These are phyloP conservation scores for Pythium grandisporangium DNA, from an alignment of 352 stramenopile species.

Conservation along the genomic window DNA sequence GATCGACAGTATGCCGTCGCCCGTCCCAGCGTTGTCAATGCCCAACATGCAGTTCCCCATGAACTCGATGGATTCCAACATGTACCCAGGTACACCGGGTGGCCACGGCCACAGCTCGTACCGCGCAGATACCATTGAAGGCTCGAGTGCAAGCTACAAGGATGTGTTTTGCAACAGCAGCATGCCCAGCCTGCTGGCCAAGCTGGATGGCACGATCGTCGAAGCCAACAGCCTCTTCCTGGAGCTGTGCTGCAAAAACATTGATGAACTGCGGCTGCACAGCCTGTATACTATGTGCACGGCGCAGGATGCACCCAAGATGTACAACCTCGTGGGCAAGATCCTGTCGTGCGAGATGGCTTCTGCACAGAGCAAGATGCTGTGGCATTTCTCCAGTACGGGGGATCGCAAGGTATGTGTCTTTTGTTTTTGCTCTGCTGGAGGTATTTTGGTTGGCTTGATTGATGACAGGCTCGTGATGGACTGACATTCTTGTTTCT, in stretches of 20 bases:
- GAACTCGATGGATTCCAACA: constrained; percentile 35
- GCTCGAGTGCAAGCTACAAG: constrained; percentile 55
- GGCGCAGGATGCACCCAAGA: constrained; percentile 62
- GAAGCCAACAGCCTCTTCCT: constrained; percentile 71
- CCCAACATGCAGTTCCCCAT: constrained; percentile 56
- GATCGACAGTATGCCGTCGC: constrained; percentile 71
- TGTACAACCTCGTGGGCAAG: constrained; percentile 73
- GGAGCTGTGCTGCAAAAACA: constrained; percentile 72
- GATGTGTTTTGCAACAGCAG: constrained; percentile 71
- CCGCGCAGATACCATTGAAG: constrained; percentile 39
- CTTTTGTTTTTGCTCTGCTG: no score
- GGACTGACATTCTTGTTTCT: constrained; percentile 5
- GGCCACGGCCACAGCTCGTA: constrained; percentile 12
- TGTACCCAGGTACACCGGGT: constrained; percentile 12
- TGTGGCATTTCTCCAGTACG: constrained; percentile 68
- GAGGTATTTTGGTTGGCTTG: not conserved
- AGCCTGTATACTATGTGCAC: constrained; percentile 79
- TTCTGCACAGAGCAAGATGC: constrained; percentile 79
- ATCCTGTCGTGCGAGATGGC: constrained; percentile 68
- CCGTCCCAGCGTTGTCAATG: constrained; percentile 59
- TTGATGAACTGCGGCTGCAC: constrained; percentile 67
- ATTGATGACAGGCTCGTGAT: not conserved
- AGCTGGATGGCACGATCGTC: constrained; percentile 72
- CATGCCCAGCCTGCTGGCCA: constrained; percentile 68
- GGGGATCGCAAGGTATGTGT: constrained; percentile 62